Evolutionary conservation across 768 basidiomycete genomes (phyloP).

Genomic region (Coprinopsis cinerea): DNA sequence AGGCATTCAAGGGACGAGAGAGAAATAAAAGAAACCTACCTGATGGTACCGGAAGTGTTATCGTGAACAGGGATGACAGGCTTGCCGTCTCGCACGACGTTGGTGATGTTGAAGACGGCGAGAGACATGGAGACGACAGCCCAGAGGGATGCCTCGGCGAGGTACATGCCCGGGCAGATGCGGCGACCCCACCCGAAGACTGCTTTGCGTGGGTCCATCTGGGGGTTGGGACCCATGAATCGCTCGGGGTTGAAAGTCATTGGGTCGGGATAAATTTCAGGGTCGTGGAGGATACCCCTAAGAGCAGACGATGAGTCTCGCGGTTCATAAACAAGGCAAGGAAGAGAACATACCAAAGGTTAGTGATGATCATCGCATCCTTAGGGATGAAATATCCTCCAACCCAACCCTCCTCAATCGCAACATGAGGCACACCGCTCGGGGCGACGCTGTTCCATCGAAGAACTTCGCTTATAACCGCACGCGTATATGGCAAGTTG

Average conservation of each 20-base stretch:
- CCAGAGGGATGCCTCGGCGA: constrained; percentile 48
- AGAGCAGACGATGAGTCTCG: neutral
- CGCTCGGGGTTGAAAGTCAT: constrained; percentile 45
- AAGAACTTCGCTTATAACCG: constrained; percentile 40
- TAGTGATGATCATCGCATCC: constrained; percentile 38
- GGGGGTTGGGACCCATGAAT: constrained; percentile 26
- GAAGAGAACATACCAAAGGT: constrained; percentile 35
- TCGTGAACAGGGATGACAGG: constrained; percentile 40
- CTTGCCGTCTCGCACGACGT: constrained; percentile 35
- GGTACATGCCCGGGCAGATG: constrained; percentile 41
- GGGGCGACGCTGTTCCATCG: constrained; percentile 46
- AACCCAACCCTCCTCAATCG: constrained; percentile 38
- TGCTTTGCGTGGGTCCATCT: constrained; percentile 34
- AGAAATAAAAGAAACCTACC: constrained; percentile 24
- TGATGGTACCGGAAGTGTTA: constrained; percentile 39
- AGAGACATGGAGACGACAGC: constrained; percentile 37
- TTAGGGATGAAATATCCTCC: constrained; percentile 45
- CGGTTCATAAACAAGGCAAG: neutral
- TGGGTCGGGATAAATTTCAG: constrained; percentile 42
- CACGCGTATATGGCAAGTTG: constrained; percentile 43
- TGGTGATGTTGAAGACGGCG: constrained; percentile 43
- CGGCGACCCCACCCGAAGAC: constrained; percentile 47
- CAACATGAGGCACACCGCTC: constrained; percentile 38
- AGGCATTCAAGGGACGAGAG: neutral
- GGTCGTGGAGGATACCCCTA: constrained; percentile 53